Evolutionary conservation across 768 basidiomycete species (phyloP), one percentile per base, ranked within the genome.

Genomic region (Suillus discolor): DNA sequence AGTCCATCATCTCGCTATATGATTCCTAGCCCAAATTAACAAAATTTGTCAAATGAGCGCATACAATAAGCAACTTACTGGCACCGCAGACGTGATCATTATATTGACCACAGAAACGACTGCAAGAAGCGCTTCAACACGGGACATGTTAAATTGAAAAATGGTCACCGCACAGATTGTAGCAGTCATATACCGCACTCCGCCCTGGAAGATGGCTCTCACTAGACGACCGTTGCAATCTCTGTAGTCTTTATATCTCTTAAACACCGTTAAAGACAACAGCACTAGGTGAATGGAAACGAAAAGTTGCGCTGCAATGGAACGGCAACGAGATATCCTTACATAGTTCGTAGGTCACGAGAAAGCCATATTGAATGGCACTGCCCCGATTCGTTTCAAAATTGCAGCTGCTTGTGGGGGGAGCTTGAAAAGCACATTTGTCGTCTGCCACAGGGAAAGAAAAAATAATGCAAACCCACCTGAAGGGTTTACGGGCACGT

Each of bases 181-280:
- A 39, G 39, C 39, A 42, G 59, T 28, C 59, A 60, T 60, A 42
- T 60, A 60, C 20, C 8, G 54, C 12, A 55, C 12, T 6, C 39
- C 59, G 25, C 59, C 59, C 25, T 60, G 25, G 18, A 60, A 60
- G 39, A 60, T 16, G 16, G 41, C 25, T 16, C 6, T 60, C 59
- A 60, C 25, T 7, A 60, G 11, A 42, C 25, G 39, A 16, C 57
- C 18, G 18, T 41, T 28, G 25, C 6, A 20, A 42, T 41, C 11
- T 20, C 25, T 60, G 25, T 60, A 60, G 12, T 60, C 39, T 42
- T 42, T 9, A 60, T 42, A 42, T 60, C 15, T 60, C 39, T 60
- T 60, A 25, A 12, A 60, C 11, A 60, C 59, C 23, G 18, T 60
- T 13, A 60, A 60, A 28, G 39, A 42, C 28, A 60, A 12, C 11